phyloP scores from a whole-genome alignment of 2,329 filamentous ascomycete species.

The Pseudocercospora cruenta region DNA sequence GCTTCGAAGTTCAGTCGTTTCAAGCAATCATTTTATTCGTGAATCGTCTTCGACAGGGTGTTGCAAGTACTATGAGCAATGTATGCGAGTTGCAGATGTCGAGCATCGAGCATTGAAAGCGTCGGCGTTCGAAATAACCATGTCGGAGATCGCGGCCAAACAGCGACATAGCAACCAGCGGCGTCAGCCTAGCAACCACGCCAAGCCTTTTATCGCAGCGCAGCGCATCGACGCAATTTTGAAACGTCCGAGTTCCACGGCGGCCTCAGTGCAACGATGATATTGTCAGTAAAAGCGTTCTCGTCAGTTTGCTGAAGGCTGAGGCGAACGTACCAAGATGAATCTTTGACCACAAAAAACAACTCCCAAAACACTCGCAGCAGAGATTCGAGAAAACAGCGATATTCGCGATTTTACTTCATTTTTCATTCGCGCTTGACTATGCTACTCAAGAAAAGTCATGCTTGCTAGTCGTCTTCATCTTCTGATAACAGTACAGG shows the following conservation, averaged over 20 bases:
- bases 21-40: neutral
- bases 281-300: slow-evolving; percentile 2
- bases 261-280: slow-evolving; percentile 1
- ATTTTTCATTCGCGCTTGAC: slow-evolving; percentile 12
- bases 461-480: slow-evolving; percentile 8
- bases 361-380: no score
- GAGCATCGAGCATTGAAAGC: neutral
- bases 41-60: neutral
- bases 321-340: neutral
- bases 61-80: neutral
- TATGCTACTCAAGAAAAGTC: slow-evolving; percentile 21
- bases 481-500: slow-evolving; percentile 13
- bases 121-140: neutral
- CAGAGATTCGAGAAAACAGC: no score
- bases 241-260: slow-evolving; percentile 4
- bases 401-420: slow-evolving; percentile 3
- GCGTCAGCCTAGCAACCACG: neutral
- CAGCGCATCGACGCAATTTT: neutral
- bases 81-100: neutral
- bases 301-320: neutral
- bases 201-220: neutral
- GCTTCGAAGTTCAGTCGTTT: neutral
- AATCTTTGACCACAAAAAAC: no score
- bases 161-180: neutral
- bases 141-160: neutral